phyloP scores from a whole-genome alignment of 2,329 filamentous ascomycete genomes.

The Fusarium sp. region DNA sequence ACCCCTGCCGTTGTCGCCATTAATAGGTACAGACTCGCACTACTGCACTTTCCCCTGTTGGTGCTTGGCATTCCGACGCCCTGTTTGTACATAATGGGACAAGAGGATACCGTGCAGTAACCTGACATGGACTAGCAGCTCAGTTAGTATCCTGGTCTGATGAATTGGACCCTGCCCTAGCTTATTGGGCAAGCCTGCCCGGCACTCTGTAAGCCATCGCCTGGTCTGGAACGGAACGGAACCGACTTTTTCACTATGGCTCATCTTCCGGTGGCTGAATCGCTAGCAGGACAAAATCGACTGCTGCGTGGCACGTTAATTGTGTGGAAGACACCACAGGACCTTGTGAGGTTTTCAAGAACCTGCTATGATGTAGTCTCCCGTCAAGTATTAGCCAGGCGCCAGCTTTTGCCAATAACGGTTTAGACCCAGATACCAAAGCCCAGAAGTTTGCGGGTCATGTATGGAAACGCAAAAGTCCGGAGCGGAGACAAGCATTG shows the following conservation, averaged over 20 bases:
- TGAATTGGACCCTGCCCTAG: constrained; percentile 16
- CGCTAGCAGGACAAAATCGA: neutral
- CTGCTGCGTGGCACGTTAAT: neutral
- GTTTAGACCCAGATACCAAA: constrained; percentile 2
- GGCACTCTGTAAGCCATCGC: constrained; percentile 31
- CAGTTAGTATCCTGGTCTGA: neutral
- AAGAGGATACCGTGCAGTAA: neutral
- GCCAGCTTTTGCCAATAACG: neutral
- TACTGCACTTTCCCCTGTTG: neutral
- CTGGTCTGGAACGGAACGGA: constrained; percentile 45
- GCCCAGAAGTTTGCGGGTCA: constrained; percentile 10
- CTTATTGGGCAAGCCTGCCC: constrained; percentile 33
- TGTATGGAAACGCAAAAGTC: neutral
- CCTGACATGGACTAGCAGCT: neutral
- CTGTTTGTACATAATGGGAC: constrained; percentile 1
- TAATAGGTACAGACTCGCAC: constrained; percentile 40
- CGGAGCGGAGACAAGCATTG: constrained; percentile 5
- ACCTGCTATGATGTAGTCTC: neutral
- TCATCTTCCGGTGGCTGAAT: constrained; percentile 13
- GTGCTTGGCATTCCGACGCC: constrained; percentile 18
- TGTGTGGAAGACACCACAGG: neutral
- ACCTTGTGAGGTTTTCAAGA: constrained; percentile 12
- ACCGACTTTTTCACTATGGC: constrained; percentile 3
- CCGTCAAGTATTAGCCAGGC: neutral
- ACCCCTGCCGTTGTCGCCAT: constrained; percentile 33